Evolutionary conservation across 2,329 filamentous ascomycete species (phyloP), one percentile per base, ranked within the genome.

Genomic region (Lachnellula hyalina): DNA sequence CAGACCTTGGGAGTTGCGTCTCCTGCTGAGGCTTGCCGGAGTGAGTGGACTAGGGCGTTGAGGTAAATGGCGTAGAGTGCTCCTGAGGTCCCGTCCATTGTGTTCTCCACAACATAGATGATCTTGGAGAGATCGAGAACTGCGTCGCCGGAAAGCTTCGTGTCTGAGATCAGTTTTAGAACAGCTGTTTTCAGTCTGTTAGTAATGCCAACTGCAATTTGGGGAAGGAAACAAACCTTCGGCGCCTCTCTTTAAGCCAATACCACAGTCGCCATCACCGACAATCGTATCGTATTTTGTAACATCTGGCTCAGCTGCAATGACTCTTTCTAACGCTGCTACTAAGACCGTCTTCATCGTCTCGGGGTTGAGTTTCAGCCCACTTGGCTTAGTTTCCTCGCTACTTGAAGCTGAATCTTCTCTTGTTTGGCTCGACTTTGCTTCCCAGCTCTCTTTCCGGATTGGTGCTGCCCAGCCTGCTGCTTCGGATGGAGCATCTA

Each of bases 31-130:
- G 54, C 53, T 52, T 65, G 61, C 52, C 62, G 57, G 3, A 70
- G 61, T 3, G 64, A 81, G 53, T 82, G 78, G 15, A 82, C 80
- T 2, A 91, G 76, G 0, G 87, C 82, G 63, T 89, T 89, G 47
- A 90, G 72, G 73, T 88, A 90, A 63, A 91, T 90, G 50, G 85
- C 83, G 68, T 89, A 89, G 53, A 90, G 79, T 23, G 86, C 87
- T n/a, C 86, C 86, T 1, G 83, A 87, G 2, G 86, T 90, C 49
- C 86, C 87, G 66, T 89, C 86, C 86, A 90, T 89, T 54, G 75
- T 81, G 41, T 78, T 79, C 68, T 90, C 86, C 15, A 89, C 82
- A 1, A 85, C 77, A 32, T 77, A 77, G 54, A 82, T 82, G 60
- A 87, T 82, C 55, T 75, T 75, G 64, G 80, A 76, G 47, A 89